Percentiles rank a stretch among this genome's conserved stretches.
phyloP scores from a whole-genome alignment of 495 filamentous ascomycete species.

The Penicillium coffeae region DNA sequence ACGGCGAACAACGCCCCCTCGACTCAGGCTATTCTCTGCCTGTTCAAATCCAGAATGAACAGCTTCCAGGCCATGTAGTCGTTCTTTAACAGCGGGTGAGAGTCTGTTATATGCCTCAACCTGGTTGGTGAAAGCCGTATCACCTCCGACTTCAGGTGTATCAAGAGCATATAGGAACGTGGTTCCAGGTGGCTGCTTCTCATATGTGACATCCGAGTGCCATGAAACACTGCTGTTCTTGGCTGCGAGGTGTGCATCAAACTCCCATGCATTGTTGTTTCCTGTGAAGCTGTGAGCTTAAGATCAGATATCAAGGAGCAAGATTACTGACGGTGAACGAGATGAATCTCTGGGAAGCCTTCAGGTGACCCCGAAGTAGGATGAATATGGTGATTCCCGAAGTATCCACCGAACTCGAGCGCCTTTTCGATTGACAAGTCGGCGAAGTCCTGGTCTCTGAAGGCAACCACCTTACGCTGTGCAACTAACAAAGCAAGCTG shows the following conservation, averaged over 20 bases:
- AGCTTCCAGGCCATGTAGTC: constrained; percentile 73
- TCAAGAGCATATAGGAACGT: constrained; percentile 80
- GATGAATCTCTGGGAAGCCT: constrained; percentile 69
- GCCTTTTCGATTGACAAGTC: constrained; percentile 67
- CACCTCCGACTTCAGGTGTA: constrained; percentile 69
- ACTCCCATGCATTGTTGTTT: constrained; percentile 56
- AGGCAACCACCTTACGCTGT: constrained; percentile 75
- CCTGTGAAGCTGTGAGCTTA: neutral
- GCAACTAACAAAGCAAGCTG: constrained; percentile 77
- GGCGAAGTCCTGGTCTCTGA: constrained; percentile 75
- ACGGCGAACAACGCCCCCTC: constrained; percentile 61
- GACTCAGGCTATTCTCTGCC: constrained; percentile 50
- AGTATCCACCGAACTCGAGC: constrained; percentile 70
- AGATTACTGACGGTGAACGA: constrained; percentile 58
- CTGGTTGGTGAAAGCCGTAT: constrained; percentile 71
- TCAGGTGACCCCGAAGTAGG: constrained; percentile 69
- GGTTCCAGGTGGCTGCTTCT: constrained; percentile 79
- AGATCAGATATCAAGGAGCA: neutral
- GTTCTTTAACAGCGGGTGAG: constrained; percentile 63
- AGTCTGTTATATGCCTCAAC: constrained; percentile 76
- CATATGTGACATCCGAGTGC: constrained; percentile 82
- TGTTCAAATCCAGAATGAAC: constrained; percentile 72
- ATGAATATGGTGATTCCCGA: constrained; percentile 81
- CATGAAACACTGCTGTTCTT: constrained; percentile 68
- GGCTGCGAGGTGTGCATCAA: constrained; percentile 56